Evolutionary conservation across 352 stramenopile genomes (phyloP), one percentile per base, ranked within the genome.

Genomic region (Halophytophthora batemanensis): DNA sequence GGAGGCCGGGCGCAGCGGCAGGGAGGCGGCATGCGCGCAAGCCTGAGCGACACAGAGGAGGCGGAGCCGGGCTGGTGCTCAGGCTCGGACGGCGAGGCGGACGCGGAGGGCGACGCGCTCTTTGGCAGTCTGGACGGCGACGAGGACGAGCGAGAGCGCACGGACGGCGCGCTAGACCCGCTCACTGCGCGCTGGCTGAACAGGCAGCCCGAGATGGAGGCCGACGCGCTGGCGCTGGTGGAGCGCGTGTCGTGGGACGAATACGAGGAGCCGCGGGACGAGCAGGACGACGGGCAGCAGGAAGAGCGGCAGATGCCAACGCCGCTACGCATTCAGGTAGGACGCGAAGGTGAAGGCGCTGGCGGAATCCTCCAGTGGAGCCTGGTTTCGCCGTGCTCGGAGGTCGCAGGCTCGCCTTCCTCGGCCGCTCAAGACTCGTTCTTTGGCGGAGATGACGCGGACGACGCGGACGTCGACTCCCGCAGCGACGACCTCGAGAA

Each of bases 341-440:
- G 13, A 39, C 8, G 21, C 12, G n/a, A 10, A 5, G 18, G 41
- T 21, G 12, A 35, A 39, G n/a, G 10, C 50, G 34, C 15, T 35
- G 46, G 28, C 31, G 33, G 17, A 13, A 34, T n/a, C 28, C 28
- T 64, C 29, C 62, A 69, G 35, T 82, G 64, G 67, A 60, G 51
- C 37, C 59, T 88, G 40, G 71, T 88, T 25, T 88, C 77, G 23
- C 77, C 77, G 12, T 82, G 63, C 50, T 85, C 70, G 8, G 61
- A 69, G 38, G 48, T 6, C 5, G 31, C 17, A 4, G 25, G 25
- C 4, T 31, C n/a, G n/a, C 31, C 28, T 2, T 18, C 31, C 11
- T 42, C 17, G 17, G 15, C 5, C 10, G 3, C n/a, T 18, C 35
- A 22, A 31, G 14, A 33, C 18, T 18, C 12, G n/a, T 41, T 56